A percentile compares a stretch with the other conserved stretches of the same genome.
Evolutionary conservation across 345 rosid genomes (phyloP).

Genomic region (Aquilaria sinensis): DNA sequence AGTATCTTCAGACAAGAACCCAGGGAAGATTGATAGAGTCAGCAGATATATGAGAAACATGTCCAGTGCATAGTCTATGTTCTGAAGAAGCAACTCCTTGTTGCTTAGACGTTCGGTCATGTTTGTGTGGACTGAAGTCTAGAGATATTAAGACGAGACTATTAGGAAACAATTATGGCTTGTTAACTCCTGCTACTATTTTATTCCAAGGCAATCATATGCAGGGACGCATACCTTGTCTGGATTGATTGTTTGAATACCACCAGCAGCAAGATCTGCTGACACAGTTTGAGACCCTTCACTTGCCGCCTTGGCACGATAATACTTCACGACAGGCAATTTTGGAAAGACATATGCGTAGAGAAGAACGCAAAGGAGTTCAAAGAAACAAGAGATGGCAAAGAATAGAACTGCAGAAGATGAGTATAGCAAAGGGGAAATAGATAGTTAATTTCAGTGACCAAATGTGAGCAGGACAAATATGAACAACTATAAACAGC

Average conservation of each 20-base stretch:
- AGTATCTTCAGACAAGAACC: conserved; percentile 78
- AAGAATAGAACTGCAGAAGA: conserved; percentile 54
- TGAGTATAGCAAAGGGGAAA: background rate
- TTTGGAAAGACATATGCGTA: conserved; percentile 56
- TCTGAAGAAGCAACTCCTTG: conserved; percentile 41
- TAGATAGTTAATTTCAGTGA: background rate
- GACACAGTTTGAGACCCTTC: conserved; percentile 84
- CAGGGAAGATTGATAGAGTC: conserved; percentile 77
- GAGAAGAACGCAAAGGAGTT: conserved; percentile 58
- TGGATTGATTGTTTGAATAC: conserved; percentile 30
- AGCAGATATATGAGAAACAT: conserved; percentile 54
- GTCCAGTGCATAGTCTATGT: conserved; percentile 54
- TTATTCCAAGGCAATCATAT: background rate
- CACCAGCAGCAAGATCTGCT: conserved; percentile 78
- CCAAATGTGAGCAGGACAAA: background rate
- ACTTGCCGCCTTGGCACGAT: conserved; percentile 72
- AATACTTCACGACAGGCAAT: conserved; percentile 74
- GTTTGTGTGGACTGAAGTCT: conserved; percentile 19
- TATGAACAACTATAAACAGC: no score
- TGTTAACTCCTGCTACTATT: background rate
- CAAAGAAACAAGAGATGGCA: conserved; percentile 47
- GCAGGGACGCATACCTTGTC: conserved; percentile 15
- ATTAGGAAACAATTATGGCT: background rate
- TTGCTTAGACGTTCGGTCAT: conserved; percentile 42
- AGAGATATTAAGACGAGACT: no score